Evolutionary conservation across 2,329 filamentous ascomycete genomes (phyloP).

Genomic region (Furcasterigmium sp.): DNA sequence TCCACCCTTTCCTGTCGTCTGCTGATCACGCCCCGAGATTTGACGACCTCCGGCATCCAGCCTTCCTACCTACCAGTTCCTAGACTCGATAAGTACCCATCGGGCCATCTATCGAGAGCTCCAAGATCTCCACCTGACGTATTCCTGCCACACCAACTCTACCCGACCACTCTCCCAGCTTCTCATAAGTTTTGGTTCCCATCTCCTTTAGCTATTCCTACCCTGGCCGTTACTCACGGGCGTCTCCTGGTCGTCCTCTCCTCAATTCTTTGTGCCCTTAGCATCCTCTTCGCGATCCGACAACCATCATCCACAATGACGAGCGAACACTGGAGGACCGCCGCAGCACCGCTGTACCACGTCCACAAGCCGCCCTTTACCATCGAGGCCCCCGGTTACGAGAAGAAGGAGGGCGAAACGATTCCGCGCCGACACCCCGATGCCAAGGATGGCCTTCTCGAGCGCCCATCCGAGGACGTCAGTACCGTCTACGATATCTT

Average conservation of each 20-base stretch:
- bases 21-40: too few relatives aligned
- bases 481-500: constrained; percentile 77
- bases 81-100: too few relatives aligned
- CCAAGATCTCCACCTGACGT: too few relatives aligned
- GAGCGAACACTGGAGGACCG: constrained; percentile 27
- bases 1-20: too few relatives aligned
- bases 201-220: constrained; percentile 1
- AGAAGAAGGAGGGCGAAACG: constrained; percentile 74
- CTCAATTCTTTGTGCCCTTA: background rate
- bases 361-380: constrained; percentile 70
- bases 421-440: constrained; percentile 71
- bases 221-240: background rate
- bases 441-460: constrained; percentile 65
- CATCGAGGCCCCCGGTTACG: constrained; percentile 62
- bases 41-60: too few relatives aligned
- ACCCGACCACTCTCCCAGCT: too few relatives aligned
- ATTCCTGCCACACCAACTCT: too few relatives aligned
- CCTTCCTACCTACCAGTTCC: too few relatives aligned
- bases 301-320: background rate
- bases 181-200: too few relatives aligned
- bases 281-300: background rate
- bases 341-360: constrained; percentile 48
- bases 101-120: too few relatives aligned
- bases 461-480: constrained; percentile 62
- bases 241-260: background rate